These are phyloP conservation scores for Aspergillus haitiensis DNA, from an alignment of 495 filamentous ascomycete genomes.

Conservation along the genomic window DNA sequence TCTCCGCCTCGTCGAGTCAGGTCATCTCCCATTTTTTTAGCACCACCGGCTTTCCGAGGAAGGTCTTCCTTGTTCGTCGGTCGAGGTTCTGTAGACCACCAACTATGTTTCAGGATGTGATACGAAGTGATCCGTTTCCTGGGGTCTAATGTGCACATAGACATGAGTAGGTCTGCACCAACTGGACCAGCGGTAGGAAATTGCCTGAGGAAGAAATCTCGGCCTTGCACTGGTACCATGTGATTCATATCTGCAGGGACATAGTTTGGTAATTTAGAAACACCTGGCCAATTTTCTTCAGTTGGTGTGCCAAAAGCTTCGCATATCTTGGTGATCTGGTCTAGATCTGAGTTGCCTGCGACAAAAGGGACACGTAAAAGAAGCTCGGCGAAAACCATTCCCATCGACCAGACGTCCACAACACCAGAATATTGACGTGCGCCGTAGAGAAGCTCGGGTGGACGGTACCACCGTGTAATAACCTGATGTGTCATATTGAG, in stretches of 20 bases:
- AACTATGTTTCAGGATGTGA: conserved; percentile 75
- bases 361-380: conserved; percentile 77
- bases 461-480: conserved; percentile 95
- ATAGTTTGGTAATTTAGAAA: conserved; percentile 77
- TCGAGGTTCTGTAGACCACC: conserved; percentile 81
- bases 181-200: conserved; percentile 77
- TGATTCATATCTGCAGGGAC: conserved; percentile 54
- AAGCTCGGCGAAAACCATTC: conserved; percentile 89
- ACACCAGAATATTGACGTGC: conserved; percentile 84
- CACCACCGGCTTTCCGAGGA: conserved; percentile 66
- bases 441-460: conserved; percentile 88
- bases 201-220: conserved; percentile 64
- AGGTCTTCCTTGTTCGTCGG: conserved; percentile 83
- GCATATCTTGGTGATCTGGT: conserved; percentile 77
- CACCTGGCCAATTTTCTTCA: conserved; percentile 95
- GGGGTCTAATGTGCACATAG: conserved; percentile 83
- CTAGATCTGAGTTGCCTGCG: conserved; percentile 76
- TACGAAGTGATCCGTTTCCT: conserved; percentile 73
- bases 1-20: conserved; percentile 78
- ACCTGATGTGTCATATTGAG: conserved; percentile 88
- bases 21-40: conserved; percentile 78
- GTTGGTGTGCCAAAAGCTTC: conserved; percentile 85
- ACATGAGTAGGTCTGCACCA: conserved; percentile 84
- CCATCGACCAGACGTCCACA: conserved; percentile 96
- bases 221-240: conserved; percentile 59